These are phyloP conservation scores for Sclerotiophoma versabilis DNA, from an alignment of 2,329 filamentous ascomycete species.

Conservation along the genomic window DNA sequence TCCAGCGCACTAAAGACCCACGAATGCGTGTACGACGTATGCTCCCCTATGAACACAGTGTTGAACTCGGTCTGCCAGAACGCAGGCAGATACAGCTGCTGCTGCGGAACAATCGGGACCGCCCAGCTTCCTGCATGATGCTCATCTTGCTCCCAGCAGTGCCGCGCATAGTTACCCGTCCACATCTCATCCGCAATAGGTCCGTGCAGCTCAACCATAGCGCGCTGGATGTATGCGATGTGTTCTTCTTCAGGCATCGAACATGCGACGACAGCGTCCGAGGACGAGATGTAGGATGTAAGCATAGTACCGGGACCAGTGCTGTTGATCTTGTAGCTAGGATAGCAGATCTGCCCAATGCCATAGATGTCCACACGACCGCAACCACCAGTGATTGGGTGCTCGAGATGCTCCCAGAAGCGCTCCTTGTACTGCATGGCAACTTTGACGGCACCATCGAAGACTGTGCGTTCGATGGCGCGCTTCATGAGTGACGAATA, in stretches of 20 bases:
- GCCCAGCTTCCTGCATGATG: constrained; percentile 68
- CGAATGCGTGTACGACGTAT: constrained; percentile 72
- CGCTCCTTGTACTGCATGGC: constrained; percentile 70
- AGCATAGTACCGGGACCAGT: constrained; percentile 65
- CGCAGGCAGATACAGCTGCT: constrained; percentile 70
- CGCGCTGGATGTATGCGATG: constrained; percentile 66
- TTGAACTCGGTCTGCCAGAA: constrained; percentile 72
- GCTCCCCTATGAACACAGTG: constrained; percentile 69
- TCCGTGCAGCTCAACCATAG: constrained; percentile 70
- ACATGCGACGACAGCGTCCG: constrained; percentile 51
- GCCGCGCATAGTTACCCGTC: constrained; percentile 67
- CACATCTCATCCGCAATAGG: constrained; percentile 63
- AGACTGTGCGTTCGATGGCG: constrained; percentile 55
- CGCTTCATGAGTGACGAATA: constrained; percentile 56
- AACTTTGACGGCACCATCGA: constrained; percentile 59
- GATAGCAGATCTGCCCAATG: constrained; percentile 68
- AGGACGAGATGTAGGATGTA: constrained; percentile 60
- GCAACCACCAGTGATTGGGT: constrained; percentile 68
- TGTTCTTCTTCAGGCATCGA: constrained; percentile 64
- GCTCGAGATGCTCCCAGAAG: constrained; percentile 60
- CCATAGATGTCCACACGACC: constrained; percentile 64
- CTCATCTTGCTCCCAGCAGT: constrained; percentile 68
- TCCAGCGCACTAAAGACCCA: constrained; percentile 71
- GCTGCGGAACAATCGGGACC: constrained; percentile 65
- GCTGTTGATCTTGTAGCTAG: constrained; percentile 67